Evolutionary conservation across 768 basidiomycete species (phyloP).

Genomic region (Gyrodon lividus): DNA sequence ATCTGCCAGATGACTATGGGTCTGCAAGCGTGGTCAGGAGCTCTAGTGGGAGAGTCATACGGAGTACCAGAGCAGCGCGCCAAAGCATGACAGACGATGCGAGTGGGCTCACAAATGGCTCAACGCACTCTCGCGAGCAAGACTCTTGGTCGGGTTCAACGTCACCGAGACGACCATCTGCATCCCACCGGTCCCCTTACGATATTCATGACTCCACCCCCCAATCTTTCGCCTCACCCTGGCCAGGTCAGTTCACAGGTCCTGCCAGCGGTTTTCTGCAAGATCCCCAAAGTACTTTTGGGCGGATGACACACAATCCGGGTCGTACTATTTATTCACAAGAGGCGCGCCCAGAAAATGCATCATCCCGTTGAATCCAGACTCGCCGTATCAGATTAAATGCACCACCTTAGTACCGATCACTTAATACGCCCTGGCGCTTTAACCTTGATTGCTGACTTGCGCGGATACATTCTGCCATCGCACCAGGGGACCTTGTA

Average conservation of each 20-base stretch:
- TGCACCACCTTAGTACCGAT: slow-evolving; percentile 20
- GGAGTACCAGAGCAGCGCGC: slow-evolving; percentile 29
- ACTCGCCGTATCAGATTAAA: slow-evolving; percentile 10
- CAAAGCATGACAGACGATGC: slow-evolving; percentile 28
- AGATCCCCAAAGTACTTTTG: slow-evolving; percentile 41
- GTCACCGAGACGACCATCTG: slow-evolving; percentile 22
- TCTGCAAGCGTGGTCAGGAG: slow-evolving; percentile 25
- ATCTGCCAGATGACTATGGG: slow-evolving; percentile 21
- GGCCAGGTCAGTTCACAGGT: slow-evolving; percentile 44
- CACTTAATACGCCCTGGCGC: slow-evolving; percentile 17
- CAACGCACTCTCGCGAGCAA: slow-evolving; percentile 14
- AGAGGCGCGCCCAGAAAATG: slow-evolving; percentile 37
- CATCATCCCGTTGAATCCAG: slow-evolving; percentile 23
- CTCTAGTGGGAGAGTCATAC: slow-evolving; percentile 28
- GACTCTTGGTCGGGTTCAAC: slow-evolving; percentile 26
- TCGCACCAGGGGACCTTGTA: no score
- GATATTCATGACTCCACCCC: slow-evolving; percentile 22
- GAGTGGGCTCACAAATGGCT: slow-evolving; percentile 24
- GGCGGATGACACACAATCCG: slow-evolving; percentile 43
- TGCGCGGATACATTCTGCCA: neutral
- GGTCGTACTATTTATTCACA: slow-evolving; percentile 69
- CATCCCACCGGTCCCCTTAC: slow-evolving; percentile 17
- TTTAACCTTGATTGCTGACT: neutral
- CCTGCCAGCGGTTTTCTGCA: slow-evolving; percentile 51
- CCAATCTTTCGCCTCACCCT: slow-evolving; percentile 23